phyloP scores from a whole-genome alignment of 2,329 filamentous ascomycete genomes.

The Pseudomassariella vexata region DNA sequence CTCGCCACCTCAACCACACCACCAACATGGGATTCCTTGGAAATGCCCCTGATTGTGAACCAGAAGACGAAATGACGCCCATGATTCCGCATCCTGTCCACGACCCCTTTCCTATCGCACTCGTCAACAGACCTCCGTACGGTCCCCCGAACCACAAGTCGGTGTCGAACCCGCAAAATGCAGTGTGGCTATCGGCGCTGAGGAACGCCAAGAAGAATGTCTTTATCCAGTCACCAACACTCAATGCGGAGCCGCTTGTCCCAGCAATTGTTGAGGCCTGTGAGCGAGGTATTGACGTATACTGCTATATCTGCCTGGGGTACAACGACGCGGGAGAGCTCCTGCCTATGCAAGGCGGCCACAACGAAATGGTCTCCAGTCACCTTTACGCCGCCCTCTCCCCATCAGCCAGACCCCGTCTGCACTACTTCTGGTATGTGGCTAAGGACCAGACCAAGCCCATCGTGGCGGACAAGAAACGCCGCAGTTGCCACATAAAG shows the following conservation, averaged over 20 bases:
- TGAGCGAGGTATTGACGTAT: slow-evolving; percentile 61
- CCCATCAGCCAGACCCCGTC: slow-evolving; percentile 34
- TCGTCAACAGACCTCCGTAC: slow-evolving; percentile 65
- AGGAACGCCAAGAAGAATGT: slow-evolving; percentile 56
- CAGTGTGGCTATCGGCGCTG: slow-evolving; percentile 65
- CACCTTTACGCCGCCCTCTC: slow-evolving; percentile 52
- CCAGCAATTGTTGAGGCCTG: slow-evolving; percentile 59
- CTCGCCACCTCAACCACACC: slow-evolving; percentile 61
- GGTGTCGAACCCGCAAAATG: slow-evolving; percentile 66
- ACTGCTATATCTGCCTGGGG: slow-evolving; percentile 68
- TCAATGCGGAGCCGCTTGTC: slow-evolving; percentile 66
- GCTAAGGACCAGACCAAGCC: slow-evolving; percentile 67
- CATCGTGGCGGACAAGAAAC: slow-evolving; percentile 59
- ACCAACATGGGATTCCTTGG: slow-evolving; percentile 43
- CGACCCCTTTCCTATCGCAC: slow-evolving; percentile 60
- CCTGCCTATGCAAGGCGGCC: slow-evolving; percentile 69
- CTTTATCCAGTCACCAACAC: slow-evolving; percentile 75
- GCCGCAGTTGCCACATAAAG: slow-evolving; percentile 70
- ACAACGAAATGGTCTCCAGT: slow-evolving; percentile 65
- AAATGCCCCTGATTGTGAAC: slow-evolving; percentile 46
- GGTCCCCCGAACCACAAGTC: slow-evolving; percentile 57
- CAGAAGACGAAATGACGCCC: slow-evolving; percentile 57
- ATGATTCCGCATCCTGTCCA: slow-evolving; percentile 52
- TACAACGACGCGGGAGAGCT: slow-evolving; percentile 78
- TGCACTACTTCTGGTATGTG: slow-evolving; percentile 66